Evolutionary conservation across 192 early-diverging fungal species (phyloP).

Genomic region (Coemansia sp.): DNA sequence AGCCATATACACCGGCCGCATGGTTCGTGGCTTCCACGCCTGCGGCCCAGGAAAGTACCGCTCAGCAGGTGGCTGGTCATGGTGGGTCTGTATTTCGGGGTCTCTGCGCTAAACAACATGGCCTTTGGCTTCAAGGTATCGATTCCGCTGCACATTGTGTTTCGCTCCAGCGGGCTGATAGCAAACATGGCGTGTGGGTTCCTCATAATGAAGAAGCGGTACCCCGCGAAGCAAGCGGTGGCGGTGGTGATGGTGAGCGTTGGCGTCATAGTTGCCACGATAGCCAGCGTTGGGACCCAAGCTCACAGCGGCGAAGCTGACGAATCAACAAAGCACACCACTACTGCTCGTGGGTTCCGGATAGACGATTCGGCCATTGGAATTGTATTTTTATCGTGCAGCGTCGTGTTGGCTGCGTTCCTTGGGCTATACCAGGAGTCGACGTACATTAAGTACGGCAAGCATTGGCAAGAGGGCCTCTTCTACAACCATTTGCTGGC

Average conservation of each 20-base stretch:
- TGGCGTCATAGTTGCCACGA: slow-evolving; percentile 74
- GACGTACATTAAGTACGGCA: slow-evolving; percentile 76
- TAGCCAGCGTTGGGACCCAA: slow-evolving; percentile 29
- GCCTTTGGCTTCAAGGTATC: slow-evolving; percentile 79
- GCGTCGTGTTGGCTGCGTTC: slow-evolving; percentile 75
- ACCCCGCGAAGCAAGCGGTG: slow-evolving; percentile 51
- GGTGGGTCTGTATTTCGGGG: slow-evolving; percentile 76
- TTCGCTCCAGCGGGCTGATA: slow-evolving; percentile 80
- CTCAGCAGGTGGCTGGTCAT: slow-evolving; percentile 71
- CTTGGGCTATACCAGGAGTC: slow-evolving; percentile 84
- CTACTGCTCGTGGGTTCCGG: background rate
- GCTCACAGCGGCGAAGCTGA: background rate
- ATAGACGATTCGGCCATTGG: slow-evolving; percentile 65
- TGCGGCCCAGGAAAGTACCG: slow-evolving; percentile 67
- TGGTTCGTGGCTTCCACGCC: slow-evolving; percentile 49
- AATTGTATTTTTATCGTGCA: slow-evolving; percentile 66
- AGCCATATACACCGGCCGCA: slow-evolving; percentile 55
- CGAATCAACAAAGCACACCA: background rate
- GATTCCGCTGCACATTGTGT: slow-evolving; percentile 91
- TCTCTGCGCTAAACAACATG: slow-evolving; percentile 82
- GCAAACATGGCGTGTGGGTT: slow-evolving; percentile 81
- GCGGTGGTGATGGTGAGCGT: slow-evolving; percentile 77
- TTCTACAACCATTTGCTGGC: slow-evolving; percentile 88
- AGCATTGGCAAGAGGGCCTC: slow-evolving; percentile 85
- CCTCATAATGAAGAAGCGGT: slow-evolving; percentile 65